These are phyloP conservation scores for Wickerhamiella qilinensis DNA, from an alignment of 805 yeast genomes.

Conservation along the genomic window DNA sequence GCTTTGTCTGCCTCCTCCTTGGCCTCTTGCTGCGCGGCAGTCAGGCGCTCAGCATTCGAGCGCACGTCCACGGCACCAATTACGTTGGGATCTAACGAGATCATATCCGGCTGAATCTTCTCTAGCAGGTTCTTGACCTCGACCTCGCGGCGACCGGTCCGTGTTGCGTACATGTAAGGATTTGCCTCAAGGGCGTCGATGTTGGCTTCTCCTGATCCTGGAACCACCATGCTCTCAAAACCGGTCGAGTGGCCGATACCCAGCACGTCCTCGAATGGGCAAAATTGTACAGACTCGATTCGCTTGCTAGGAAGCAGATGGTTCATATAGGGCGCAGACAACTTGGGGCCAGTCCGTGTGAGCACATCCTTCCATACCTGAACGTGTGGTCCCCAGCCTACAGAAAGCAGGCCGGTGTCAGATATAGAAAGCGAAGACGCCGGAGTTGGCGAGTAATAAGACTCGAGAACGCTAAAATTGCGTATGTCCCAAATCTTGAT, in stretches of 20 bases:
- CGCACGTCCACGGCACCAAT: slow-evolving; percentile 73
- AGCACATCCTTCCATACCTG: slow-evolving; percentile 85
- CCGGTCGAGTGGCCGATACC: slow-evolving; percentile 76
- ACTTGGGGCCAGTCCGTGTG: slow-evolving; percentile 33
- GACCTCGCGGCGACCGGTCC: slow-evolving; percentile 81
- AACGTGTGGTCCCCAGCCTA: slow-evolving; percentile 93
- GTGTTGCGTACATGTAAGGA: slow-evolving; percentile 84
- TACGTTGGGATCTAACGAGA: slow-evolving; percentile 71
- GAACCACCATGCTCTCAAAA: slow-evolving; percentile 70
- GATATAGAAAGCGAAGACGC: slow-evolving; percentile 67
- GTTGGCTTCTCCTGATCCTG: slow-evolving; percentile 97
- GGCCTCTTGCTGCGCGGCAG: slow-evolving; percentile 31
- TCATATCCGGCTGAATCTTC: slow-evolving; percentile 84
- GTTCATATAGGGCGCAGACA: slow-evolving; percentile 79
- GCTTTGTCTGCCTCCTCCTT: slow-evolving; percentile 27
- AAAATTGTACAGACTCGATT: slow-evolving; percentile 51
- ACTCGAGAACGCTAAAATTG: slow-evolving; percentile 57
- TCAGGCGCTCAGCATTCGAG: slow-evolving; percentile 45
- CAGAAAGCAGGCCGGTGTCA: slow-evolving; percentile 72
- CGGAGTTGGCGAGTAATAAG: slow-evolving; percentile 69
- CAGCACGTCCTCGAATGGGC: slow-evolving; percentile 92
- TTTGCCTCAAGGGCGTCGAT: slow-evolving; percentile 85
- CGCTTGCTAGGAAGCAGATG: slow-evolving; percentile 70
- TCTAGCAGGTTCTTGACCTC: slow-evolving; percentile 78
- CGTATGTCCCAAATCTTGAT: slow-evolving; percentile 90